A percentile compares a stretch with the other conserved stretches of the same genome.
These are phyloP conservation scores for Penicillium parvum DNA, from an alignment of 495 filamentous ascomycete species.

Conservation along the genomic window DNA sequence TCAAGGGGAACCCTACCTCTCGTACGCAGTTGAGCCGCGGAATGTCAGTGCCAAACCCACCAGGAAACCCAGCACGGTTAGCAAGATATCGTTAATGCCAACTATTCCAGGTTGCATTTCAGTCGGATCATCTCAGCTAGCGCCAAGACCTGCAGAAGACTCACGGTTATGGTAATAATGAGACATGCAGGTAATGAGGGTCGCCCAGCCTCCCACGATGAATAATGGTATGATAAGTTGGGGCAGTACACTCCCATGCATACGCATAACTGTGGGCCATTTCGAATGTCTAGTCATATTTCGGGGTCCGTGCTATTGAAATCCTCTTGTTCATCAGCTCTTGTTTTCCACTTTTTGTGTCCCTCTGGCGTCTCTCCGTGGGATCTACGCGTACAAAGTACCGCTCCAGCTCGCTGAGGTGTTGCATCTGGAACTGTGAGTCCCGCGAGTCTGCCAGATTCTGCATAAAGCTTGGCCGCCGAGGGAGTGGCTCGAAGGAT, in stretches of 20 bases:
- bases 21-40: constrained; percentile 80
- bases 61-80: constrained; percentile 87
- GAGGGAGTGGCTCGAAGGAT: constrained; percentile 26
- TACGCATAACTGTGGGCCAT: constrained; percentile 74
- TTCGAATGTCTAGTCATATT: constrained; percentile 74
- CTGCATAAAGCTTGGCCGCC: constrained; percentile 37
- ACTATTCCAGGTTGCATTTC: constrained; percentile 19
- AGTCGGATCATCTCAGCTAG: neutral
- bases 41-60: constrained; percentile 80
- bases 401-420: constrained; percentile 38
- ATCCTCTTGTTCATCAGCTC: neutral
- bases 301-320: constrained; percentile 53
- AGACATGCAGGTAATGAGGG: constrained; percentile 60
- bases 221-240: constrained; percentile 75
- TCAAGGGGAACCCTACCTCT: constrained; percentile 47
- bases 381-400: constrained; percentile 37
- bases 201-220: constrained; percentile 65
- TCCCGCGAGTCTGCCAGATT: constrained; percentile 36
- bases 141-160: constrained; percentile 16
- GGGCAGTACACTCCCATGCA: constrained; percentile 77
- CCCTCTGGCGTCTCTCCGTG: no score
- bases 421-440: constrained; percentile 31
- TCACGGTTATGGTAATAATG: constrained; percentile 47
- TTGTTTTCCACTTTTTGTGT: no score
- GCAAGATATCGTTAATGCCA: constrained; percentile 62